Conservation (phyloP, 2,329 filamentous ascomycete genomes). For the Zymoseptoria tritici region DNA sequence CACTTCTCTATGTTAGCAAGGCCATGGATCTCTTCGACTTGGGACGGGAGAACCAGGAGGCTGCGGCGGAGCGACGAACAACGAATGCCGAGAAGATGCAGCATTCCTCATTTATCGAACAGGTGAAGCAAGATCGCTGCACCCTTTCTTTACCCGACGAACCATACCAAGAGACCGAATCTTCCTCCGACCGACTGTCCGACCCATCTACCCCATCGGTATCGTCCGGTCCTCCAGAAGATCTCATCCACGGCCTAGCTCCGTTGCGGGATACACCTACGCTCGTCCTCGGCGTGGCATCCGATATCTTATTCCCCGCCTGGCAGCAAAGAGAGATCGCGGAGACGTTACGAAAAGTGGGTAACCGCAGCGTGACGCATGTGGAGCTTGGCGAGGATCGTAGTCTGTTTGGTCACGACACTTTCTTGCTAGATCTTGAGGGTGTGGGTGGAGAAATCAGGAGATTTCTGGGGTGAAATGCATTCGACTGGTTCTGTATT, state of each 20-base stretch:
- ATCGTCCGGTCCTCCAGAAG: constrained; percentile 56
- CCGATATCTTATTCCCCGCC: constrained; percentile 91
- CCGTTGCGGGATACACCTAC: constrained; percentile 68
- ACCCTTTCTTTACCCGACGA: constrained; percentile 72
- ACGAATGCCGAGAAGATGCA: constrained; percentile 54
- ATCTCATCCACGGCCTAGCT: constrained; percentile 69
- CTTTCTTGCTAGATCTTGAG: constrained; percentile 85
- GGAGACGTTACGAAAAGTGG: constrained; percentile 66
- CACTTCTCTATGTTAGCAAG: constrained; percentile 91
- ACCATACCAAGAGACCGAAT: constrained; percentile 80
- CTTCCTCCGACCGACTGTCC: constrained; percentile 33
- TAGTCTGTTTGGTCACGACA: constrained; percentile 93
- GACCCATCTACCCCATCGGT: constrained; percentile 17
- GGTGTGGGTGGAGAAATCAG: constrained; percentile 80
- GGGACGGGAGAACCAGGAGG: constrained; percentile 61
- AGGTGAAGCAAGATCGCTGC: constrained; percentile 48
- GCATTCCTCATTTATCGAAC: constrained; percentile 14
- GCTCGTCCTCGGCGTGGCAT: constrained; percentile 87
- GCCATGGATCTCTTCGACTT: constrained; percentile 98
- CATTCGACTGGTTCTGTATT: too few species aligned
- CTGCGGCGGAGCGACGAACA: constrained; percentile 54
- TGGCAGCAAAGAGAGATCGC: constrained; percentile 97
- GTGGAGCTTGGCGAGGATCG: constrained; percentile 89
- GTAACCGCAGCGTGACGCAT: constrained; percentile 76
- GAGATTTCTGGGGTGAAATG: constrained; percentile 61